phyloP scores from a whole-genome alignment of 106 monocot genomes.

The Triglochin maritima region DNA sequence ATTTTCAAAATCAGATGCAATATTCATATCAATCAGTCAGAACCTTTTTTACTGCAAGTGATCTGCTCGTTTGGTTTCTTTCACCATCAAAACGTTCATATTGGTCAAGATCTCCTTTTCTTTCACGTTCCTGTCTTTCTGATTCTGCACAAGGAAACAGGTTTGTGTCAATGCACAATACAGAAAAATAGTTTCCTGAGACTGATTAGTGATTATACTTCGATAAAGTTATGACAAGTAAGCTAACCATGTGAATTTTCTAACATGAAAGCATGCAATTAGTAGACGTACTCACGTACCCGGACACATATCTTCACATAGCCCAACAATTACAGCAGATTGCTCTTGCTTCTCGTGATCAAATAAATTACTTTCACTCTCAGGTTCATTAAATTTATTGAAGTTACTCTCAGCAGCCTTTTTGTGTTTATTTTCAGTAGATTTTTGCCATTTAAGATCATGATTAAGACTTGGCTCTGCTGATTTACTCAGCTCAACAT shows the following conservation, averaged over 20 bases:
- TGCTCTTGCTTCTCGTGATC: conserved; percentile 33
- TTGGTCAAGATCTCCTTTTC: conserved; percentile 96
- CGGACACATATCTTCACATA: conserved; percentile 97
- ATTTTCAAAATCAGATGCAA: not conserved
- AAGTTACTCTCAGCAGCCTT: not conserved
- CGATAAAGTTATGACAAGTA: too few species aligned
- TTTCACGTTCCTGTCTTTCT: conserved; percentile 89
- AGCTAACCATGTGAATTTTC: too few species aligned
- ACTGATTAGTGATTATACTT: too few species aligned
- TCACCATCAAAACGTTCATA: conserved; percentile 83
- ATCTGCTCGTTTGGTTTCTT: conserved; percentile 81
- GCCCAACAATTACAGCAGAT: conserved; percentile 41
- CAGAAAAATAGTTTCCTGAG: too few species aligned
- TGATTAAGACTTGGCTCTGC: conserved; percentile 4
- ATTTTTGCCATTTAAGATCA: conserved; percentile 16
- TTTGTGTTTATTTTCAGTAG: conserved; percentile 18
- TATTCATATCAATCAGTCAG: not conserved
- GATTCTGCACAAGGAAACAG: conserved; percentile 38
- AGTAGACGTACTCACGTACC: conserved; percentile 50
- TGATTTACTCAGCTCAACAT: conserved; percentile 52
- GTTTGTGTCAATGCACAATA: not conserved
- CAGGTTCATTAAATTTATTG: conserved; percentile 7
- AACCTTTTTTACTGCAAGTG: conserved; percentile 94
- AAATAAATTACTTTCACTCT: conserved; percentile 5
- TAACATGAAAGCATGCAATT: too few species aligned